Base-by-base conservation (phyloP, 139 green algal species). In the Chlamydomonas incerta region DNA sequence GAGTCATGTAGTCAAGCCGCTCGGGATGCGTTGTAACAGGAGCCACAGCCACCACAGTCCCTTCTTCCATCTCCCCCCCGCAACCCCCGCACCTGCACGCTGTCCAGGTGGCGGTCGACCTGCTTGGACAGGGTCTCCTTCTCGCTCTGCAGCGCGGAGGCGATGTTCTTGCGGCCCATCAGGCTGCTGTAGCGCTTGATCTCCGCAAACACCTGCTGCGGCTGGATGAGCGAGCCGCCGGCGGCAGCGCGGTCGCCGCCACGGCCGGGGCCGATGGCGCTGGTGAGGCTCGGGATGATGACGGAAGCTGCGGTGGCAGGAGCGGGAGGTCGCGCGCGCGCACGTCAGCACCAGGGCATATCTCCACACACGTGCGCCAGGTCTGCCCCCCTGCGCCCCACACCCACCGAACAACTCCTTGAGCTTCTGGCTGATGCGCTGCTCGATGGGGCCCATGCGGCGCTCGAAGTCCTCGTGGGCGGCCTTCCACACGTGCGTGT, bases 351-450 rank as follows among this genome's bases (percentile, higher is more conserved):
- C 52, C 52, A 58, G 15, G n/a, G n/a, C n/a, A n/a, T n/a, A n/a
- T n/a, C n/a, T n/a, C n/a, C n/a, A n/a, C n/a, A n/a, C 28, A 10
- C 63, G 63, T 70, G 15, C 29, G 9, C 29, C 63, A 70, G 63
- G 26, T 17, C 63, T 14, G 15, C 63, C 63, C 14, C 14, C 31
- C 66, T 9, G 5, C 60, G 29, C 13, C 17, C n/a, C 15, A 24
- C 8, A 33, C 90, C 35, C 66, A 92, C 90, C 87, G 66, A 96
- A 92, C 21, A 93, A 74, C 70, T 95, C 91, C 33, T 89, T 87
- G n/a, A 97, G 92, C 85, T 95, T 94, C 87, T 94, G 85, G 63
- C 81, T 89, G 67, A 97, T 89, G 63, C 88, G 89, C 37, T 86
- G 69, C 88, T 96, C 94, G n/a, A 95, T 86, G 23, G 90, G 92